Percentiles rank a stretch among this genome's conserved stretches.
Conservation (phyloP, 495 filamentous ascomycete species). For the Penicillium paradoxum region DNA sequence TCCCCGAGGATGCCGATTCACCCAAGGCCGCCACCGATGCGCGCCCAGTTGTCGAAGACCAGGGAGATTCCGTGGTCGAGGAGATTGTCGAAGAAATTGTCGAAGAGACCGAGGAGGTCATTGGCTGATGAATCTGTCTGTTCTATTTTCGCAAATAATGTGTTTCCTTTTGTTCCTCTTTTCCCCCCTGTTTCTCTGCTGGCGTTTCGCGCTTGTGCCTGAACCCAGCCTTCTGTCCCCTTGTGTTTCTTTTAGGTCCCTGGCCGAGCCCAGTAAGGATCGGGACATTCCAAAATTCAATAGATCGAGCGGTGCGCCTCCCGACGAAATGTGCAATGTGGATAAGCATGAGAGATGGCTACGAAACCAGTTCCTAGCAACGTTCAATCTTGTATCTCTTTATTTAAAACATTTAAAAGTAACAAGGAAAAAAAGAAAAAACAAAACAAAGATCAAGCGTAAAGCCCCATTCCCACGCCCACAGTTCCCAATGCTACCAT, state of each 20-base stretch:
- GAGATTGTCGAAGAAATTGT: constrained; percentile 93
- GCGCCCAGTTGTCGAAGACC: constrained; percentile 42
- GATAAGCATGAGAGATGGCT: constrained; percentile 36
- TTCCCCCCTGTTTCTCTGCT: constrained; percentile 21
- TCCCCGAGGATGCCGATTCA: constrained; percentile 59
- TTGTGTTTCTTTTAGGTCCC: constrained; percentile 20
- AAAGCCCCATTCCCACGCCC: constrained; percentile 15
- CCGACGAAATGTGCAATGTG: constrained; percentile 32
- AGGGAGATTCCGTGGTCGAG: constrained; percentile 70
- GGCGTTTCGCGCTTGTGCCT: constrained; percentile 22
- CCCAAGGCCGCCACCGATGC: constrained; percentile 50
- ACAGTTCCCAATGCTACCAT: constrained; percentile 12
- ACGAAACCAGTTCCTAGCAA: constrained; percentile 19
- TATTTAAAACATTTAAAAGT: not conserved
- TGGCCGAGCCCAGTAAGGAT: constrained; percentile 17
- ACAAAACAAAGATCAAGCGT: constrained; percentile 9
- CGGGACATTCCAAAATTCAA: constrained; percentile 28
- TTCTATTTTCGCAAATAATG: constrained; percentile 39
- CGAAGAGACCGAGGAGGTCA: constrained; percentile 86
- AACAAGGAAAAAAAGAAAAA: too few relatives aligned
- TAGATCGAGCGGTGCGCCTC: constrained; percentile 26
- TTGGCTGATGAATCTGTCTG: constrained; percentile 34
- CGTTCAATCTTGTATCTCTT: constrained; percentile 8
- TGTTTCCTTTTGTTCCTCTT: constrained; percentile 28
- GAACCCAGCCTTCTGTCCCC: constrained; percentile 23